Evolutionary conservation across 805 yeast species (phyloP), one percentile per base, ranked within the genome.

Genomic region (Candida piceae): DNA sequence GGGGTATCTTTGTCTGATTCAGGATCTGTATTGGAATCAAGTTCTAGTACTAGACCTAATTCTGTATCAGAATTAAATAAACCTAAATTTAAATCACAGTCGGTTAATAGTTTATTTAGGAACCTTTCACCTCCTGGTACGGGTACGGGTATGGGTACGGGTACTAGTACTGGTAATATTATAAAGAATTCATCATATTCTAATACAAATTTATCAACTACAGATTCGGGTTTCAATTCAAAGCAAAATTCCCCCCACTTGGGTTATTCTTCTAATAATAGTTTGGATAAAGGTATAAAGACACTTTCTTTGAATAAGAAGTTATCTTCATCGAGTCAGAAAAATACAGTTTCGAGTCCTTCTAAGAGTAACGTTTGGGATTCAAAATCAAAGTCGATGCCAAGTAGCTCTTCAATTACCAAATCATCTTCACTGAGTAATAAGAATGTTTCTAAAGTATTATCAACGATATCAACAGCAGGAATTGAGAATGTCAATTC

Each of bases 51-150:
- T n/a, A n/a, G n/a, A n/a, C n/a, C n/a, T n/a, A n/a, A n/a, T n/a
- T n/a, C n/a, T n/a, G n/a, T n/a, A n/a, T n/a, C n/a, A n/a, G n/a
- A n/a, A n/a, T n/a, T n/a, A n/a, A n/a, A n/a, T n/a, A 40, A 36
- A 29, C 48, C 49, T 23, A 52, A 46, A 32, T 48, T 53, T 46
- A 52, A 51, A 35, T 50, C 60, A 12, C 58, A 53, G 33, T 52
- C 59, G 12, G 57, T 48, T 17, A 53, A 52, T 29, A 45, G 36
- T 30, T 40, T 55, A 3, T 56, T 56, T 49, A 50, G 48, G 28
- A 45, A 39, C 12, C 17, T 38, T 16, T 28, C 47, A 5, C 23
- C 35, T 10, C 30, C 44, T 15, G 7, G 13, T 9, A n/a, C n/a
- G n/a, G n/a, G n/a, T n/a, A n/a, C n/a, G n/a, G n/a, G n/a, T n/a